These are phyloP conservation scores for Ruellia speciosa DNA, from an alignment of 305 asterid genomes.

Conservation along the genomic window DNA sequence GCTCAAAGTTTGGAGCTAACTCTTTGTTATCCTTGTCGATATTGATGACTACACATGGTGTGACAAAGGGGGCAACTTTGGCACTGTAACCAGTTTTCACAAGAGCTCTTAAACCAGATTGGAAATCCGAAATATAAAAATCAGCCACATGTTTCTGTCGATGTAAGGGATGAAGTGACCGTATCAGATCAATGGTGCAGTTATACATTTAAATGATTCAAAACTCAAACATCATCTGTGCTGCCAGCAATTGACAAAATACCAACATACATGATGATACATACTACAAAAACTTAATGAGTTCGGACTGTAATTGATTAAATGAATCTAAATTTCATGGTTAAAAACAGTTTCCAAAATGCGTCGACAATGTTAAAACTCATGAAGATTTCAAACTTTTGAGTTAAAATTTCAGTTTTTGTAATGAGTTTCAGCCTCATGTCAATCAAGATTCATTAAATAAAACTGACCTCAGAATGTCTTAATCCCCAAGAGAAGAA, in stretches of 20 bases:
- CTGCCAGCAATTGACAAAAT: no score
- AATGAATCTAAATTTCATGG: no score
- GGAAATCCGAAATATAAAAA: conserved; percentile 64
- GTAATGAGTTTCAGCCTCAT: no score
- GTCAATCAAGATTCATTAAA: no score
- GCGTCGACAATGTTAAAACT: no score
- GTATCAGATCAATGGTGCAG: no score
- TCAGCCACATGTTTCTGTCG: conserved; percentile 54
- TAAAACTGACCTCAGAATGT: conserved; percentile 60
- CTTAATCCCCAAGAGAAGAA: conserved; percentile 68
- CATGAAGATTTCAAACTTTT: no score
- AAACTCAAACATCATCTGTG: background rate
- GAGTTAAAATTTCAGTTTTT: no score
- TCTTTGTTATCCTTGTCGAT: conserved; percentile 34
- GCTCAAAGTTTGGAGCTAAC: conserved; percentile 35
- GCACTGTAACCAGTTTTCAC: conserved; percentile 69
- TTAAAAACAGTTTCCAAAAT: no score
- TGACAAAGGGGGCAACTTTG: conserved; percentile 51
- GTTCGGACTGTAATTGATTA: no score
- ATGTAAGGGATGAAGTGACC: background rate
- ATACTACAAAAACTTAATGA: no score
- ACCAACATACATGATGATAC: no score
- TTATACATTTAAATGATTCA: background rate
- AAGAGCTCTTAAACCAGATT: conserved; percentile 57
- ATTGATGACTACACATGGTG: conserved; percentile 36